Percentiles rank a stretch among this genome's conserved stretches.
Evolutionary conservation across 2,329 filamentous ascomycete genomes (phyloP).

Genomic region (Fusarium compactum): DNA sequence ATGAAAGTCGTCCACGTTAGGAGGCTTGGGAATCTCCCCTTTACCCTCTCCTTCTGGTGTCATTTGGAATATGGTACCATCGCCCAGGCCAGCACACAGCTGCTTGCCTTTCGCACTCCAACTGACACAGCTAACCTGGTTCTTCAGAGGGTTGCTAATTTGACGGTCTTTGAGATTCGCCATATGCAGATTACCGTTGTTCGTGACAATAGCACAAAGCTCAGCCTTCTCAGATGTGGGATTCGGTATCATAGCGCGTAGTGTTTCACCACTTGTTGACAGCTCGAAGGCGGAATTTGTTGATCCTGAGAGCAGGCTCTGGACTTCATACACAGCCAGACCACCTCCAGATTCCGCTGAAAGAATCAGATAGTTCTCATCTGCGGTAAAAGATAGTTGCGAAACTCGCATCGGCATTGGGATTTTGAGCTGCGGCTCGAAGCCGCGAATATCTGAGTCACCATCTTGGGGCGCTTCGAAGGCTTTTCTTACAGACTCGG

Average conservation of each 20-base stretch:
- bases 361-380: slow-evolving; percentile 85
- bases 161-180: slow-evolving; percentile 79
- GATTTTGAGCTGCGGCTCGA: slow-evolving; percentile 79
- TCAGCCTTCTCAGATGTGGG: slow-evolving; percentile 79
- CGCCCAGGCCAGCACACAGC: slow-evolving; percentile 83
- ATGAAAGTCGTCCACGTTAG: slow-evolving; percentile 74
- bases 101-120: slow-evolving; percentile 98
- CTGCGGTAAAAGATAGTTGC: slow-evolving; percentile 90
- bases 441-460: slow-evolving; percentile 75
- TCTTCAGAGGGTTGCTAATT: slow-evolving; percentile 74
- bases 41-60: slow-evolving; percentile 83
- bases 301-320: slow-evolving; percentile 73
- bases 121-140: slow-evolving; percentile 82
- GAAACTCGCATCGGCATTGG: slow-evolving; percentile 81
- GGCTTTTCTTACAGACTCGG: slow-evolving; percentile 80
- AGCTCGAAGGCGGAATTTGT: slow-evolving; percentile 80
- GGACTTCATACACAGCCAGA: slow-evolving; percentile 84
- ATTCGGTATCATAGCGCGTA: slow-evolving; percentile 84
- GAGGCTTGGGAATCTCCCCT: slow-evolving; percentile 82
- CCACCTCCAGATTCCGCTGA: slow-evolving; percentile 85
- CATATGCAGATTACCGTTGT: slow-evolving; percentile 83
- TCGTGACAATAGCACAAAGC: slow-evolving; percentile 83
- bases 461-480: slow-evolving; percentile 71
- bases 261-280: slow-evolving; percentile 76
- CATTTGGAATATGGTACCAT: slow-evolving; percentile 86